These are phyloP conservation scores for Cladobotryum protrusum DNA, from an alignment of 2,329 filamentous ascomycete species.

Conservation along the genomic window DNA sequence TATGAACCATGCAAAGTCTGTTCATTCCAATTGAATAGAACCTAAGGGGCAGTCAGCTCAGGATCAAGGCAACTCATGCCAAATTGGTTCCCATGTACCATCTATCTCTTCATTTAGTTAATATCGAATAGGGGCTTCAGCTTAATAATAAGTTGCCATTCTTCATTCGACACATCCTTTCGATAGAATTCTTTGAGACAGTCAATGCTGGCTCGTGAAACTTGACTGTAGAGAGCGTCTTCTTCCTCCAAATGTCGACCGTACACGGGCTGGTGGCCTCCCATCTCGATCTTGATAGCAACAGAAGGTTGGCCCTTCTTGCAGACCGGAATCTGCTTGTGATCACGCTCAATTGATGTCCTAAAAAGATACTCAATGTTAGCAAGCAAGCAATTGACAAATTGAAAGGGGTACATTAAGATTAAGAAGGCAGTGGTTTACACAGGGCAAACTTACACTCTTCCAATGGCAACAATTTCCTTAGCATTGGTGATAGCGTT, in stretches of 20 bases:
- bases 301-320: constrained; percentile 98
- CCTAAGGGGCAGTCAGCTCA: no score
- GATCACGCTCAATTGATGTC: constrained; percentile 93
- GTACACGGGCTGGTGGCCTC: constrained; percentile 84
- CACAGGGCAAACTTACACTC: constrained; percentile 66
- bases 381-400: constrained; percentile 21
- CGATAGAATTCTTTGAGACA: constrained; percentile 95
- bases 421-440: not conserved
- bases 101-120: constrained; percentile 39
- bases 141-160: constrained; percentile 93
- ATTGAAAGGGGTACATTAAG: not conserved
- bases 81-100: no score
- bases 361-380: constrained; percentile 40
- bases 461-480: constrained; percentile 77
- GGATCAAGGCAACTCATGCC: no score
- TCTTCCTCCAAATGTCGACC: constrained; percentile 91
- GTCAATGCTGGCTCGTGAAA: constrained; percentile 85
- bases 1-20: not conserved
- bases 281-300: constrained; percentile 94
- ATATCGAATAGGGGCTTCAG: constrained; percentile 93
- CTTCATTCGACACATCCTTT: constrained; percentile 78
- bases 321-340: constrained; percentile 87
- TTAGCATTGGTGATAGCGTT: constrained; percentile 74
- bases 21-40: no score
- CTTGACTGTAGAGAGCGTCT: constrained; percentile 79